phyloP scores from a whole-genome alignment of 495 filamentous ascomycete species.

The Tirmania nivea region DNA sequence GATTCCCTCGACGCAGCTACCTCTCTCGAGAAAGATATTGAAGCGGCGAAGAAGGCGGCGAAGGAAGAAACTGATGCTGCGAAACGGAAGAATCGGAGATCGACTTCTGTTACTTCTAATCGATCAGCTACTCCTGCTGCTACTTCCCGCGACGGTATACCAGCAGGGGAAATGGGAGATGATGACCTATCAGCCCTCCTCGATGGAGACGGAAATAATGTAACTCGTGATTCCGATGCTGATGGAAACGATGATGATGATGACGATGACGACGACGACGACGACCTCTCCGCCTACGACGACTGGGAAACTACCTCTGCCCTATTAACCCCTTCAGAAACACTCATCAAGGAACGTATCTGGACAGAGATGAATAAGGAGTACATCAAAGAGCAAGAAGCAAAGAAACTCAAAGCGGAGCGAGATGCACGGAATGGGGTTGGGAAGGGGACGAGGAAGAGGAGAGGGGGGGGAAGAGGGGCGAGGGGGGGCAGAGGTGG shows the following conservation, averaged over 20 bases:
- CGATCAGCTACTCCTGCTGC: background rate
- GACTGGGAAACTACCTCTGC: conserved; percentile 68
- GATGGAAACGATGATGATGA: background rate
- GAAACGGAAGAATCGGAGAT: background rate
- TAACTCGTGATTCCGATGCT: too few species aligned
- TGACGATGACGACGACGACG: background rate
- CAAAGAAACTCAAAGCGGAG: conserved; percentile 45
- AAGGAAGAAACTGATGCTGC: background rate
- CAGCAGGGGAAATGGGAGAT: background rate
- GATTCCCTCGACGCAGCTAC: conserved; percentile 6
- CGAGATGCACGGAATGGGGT: conserved; percentile 31
- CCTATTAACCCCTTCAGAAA: conserved; percentile 45
- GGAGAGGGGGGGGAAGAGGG: conserved; percentile 34
- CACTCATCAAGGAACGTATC: conserved; percentile 58
- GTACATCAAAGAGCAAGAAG: conserved; percentile 63
- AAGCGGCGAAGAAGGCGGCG: conserved; percentile 8
- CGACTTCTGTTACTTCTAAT: conserved; percentile 4
- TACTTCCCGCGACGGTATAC: background rate
- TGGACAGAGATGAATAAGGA: conserved; percentile 90
- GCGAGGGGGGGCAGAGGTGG: conserved; percentile 31
- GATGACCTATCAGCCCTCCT: background rate
- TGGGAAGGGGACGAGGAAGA: conserved; percentile 29
- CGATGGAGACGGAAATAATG: too few species aligned
- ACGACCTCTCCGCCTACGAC: conserved; percentile 23
- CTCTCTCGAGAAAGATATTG: background rate